phyloP scores from a whole-genome alignment of 805 yeast genomes.

The Zygosaccharomyces kombuchaensis region DNA sequence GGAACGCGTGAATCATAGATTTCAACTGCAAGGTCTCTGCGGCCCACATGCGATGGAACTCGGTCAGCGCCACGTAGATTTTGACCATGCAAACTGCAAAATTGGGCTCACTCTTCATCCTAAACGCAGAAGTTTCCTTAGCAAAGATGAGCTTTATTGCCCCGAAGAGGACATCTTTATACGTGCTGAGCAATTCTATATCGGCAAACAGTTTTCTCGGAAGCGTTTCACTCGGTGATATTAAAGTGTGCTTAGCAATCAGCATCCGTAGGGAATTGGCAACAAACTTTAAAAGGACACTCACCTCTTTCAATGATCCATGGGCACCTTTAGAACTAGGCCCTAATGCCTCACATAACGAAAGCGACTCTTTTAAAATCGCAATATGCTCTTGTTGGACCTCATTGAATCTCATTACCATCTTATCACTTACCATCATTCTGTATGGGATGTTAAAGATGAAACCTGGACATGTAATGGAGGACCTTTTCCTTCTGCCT shows the following conservation, averaged over 20 bases:
- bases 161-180: conserved; percentile 14
- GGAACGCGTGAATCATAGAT: conserved; percentile 17
- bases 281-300: conserved; percentile 4
- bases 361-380: conserved; percentile 7
- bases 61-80: conserved; percentile 10
- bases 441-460: background rate
- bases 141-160: conserved; percentile 15
- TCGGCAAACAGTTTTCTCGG: conserved; percentile 9
- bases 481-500: background rate
- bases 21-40: conserved; percentile 11
- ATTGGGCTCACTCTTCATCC: conserved; percentile 14
- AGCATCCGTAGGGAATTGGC: conserved; percentile 6
- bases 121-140: conserved; percentile 13
- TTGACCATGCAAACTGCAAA: conserved; percentile 11
- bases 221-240: conserved; percentile 1
- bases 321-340: conserved; percentile 5
- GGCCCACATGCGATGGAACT: conserved; percentile 9
- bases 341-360: conserved; percentile 8
- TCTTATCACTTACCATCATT: background rate
- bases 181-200: conserved; percentile 11
- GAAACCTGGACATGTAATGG: background rate
- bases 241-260: conserved; percentile 3
- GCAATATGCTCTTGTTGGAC: background rate
- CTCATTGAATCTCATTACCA: background rate
- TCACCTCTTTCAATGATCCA: conserved; percentile 11